Evolutionary conservation across 1,284 basidiomycete species (phyloP), one percentile per base, ranked within the genome.

Genomic region (Moniliella sp.): DNA sequence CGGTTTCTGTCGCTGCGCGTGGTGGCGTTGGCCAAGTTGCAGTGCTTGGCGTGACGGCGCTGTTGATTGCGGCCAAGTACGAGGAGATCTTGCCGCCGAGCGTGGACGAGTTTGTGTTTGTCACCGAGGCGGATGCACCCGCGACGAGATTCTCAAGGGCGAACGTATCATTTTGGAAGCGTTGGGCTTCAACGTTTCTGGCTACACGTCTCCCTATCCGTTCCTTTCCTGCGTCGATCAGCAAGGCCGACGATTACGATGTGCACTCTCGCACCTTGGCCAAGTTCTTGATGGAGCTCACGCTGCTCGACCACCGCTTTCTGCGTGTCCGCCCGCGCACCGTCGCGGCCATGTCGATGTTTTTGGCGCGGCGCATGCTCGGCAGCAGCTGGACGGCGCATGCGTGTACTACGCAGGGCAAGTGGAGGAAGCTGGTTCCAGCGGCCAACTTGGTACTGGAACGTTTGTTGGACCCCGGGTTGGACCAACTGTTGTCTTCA

Each of bases 131-230:
- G 76, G 79, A 1, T 91, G 84, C 65, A 74, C 71, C 11, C 74
- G 80, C 50, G 67, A 72, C 0, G 83, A 97, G 61, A 83, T 97
- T 46, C 69, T 91, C 33, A 75, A 81, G 82, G 88, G 88, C 59
- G 88, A 94, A 64, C 75, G 82, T 29, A 94, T 97, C 59, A 76
- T 99, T 52, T 39, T 49, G 10, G 40, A 40, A 64, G 83, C 82
- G 25, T 73, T 99, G 37, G 82, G 93, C 44, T 97, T 94, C 66
- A 76, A 78, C 62, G 62, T 99, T 57, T 94, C 86, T 36, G 75
- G 83, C 36, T 99, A 99, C 66, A 97, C 91, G 66, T 91, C 88
- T 29, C 91, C 91, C 2, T 97, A 97, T 67, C 86, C 80, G 59
- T 97, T 91, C 91, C 84, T 97, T 67, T 75, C 91, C 44, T 76